phyloP scores from a whole-genome alignment of 768 basidiomycete species.

The Amanita fuliginea region DNA sequence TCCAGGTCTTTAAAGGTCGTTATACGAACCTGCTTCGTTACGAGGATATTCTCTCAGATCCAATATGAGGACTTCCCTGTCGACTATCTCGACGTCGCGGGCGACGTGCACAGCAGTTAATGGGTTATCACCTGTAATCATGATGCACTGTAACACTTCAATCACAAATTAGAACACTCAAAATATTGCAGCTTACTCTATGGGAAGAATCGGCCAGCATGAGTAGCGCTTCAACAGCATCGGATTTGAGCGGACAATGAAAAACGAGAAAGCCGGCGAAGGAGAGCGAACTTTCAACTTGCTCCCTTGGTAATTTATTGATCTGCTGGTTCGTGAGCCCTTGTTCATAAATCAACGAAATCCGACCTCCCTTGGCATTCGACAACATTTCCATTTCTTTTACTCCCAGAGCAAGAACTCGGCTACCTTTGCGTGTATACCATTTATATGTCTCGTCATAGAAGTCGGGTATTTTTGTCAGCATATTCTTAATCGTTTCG shows the following conservation, averaged over 20 bases:
- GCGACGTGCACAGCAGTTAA: conserved; percentile 96
- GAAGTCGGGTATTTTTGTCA: conserved; percentile 52
- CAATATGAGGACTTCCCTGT: conserved; percentile 87
- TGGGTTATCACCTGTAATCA: conserved; percentile 99
- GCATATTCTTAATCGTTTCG: conserved; percentile 90
- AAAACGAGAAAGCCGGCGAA: conserved; percentile 99
- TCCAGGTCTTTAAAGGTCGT: background rate
- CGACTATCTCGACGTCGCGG: conserved; percentile 92
- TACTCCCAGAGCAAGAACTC: conserved; percentile 85
- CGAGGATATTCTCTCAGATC: conserved; percentile 78
- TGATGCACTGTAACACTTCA: conserved; percentile 60
- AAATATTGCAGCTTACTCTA: conserved; percentile 46
- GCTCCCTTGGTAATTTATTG: conserved; percentile 74
- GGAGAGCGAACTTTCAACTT: conserved; percentile 64
- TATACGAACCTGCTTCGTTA: conserved; percentile 48
- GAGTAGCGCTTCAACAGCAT: conserved; percentile 83
- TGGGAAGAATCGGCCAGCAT: conserved; percentile 97
- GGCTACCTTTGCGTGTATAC: conserved; percentile 86
- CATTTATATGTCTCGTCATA: conserved; percentile 96
- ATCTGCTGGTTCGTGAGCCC: conserved; percentile 38
- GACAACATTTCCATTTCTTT: conserved; percentile 71
- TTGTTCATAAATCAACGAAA: background rate
- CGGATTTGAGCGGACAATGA: conserved; percentile 93
- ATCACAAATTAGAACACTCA: background rate
- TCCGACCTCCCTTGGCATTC: conserved; percentile 52